Conservation (phyloP, 495 filamentous ascomycete genomes). For the Chaetomidium leptoderma region DNA sequence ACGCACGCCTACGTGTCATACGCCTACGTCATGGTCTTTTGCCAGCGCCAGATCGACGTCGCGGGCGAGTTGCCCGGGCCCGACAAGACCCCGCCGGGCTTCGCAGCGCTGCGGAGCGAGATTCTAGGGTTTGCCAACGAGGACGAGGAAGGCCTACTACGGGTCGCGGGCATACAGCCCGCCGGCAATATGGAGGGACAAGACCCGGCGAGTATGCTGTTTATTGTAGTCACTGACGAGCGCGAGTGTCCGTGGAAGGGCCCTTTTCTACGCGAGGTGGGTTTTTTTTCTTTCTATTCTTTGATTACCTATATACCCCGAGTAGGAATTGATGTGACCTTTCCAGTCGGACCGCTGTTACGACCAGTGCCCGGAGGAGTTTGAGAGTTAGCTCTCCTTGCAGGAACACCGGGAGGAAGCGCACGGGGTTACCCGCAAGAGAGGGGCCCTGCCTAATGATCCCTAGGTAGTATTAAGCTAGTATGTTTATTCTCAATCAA, state of each 20-base stretch:
- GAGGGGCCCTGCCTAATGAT: background rate
- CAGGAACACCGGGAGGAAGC: background rate
- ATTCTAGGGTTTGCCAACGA: background rate
- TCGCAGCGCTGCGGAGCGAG: background rate
- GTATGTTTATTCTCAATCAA: too few relatives aligned
- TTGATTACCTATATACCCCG: too few relatives aligned
- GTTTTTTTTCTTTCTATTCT: constrained; percentile 2
- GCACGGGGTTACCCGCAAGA: background rate
- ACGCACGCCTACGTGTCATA: constrained; percentile 2
- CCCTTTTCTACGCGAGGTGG: background rate
- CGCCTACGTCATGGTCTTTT: constrained; percentile 4
- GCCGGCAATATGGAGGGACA: background rate
- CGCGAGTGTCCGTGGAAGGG: background rate
- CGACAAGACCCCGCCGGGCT: background rate
- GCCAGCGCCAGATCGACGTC: background rate
- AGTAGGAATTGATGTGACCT: too few relatives aligned
- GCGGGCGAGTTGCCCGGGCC: background rate
- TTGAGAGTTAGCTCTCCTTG: background rate
- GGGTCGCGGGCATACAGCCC: background rate
- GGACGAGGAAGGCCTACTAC: background rate
- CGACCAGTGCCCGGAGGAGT: constrained; percentile 4
- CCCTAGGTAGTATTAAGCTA: too few relatives aligned
- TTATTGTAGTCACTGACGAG: background rate
- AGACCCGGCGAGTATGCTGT: constrained; percentile 6
- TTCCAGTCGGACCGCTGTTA: constrained; percentile 1